These are phyloP conservation scores for Serpula lacrymans DNA, from an alignment of 768 basidiomycete species.

Conservation along the genomic window DNA sequence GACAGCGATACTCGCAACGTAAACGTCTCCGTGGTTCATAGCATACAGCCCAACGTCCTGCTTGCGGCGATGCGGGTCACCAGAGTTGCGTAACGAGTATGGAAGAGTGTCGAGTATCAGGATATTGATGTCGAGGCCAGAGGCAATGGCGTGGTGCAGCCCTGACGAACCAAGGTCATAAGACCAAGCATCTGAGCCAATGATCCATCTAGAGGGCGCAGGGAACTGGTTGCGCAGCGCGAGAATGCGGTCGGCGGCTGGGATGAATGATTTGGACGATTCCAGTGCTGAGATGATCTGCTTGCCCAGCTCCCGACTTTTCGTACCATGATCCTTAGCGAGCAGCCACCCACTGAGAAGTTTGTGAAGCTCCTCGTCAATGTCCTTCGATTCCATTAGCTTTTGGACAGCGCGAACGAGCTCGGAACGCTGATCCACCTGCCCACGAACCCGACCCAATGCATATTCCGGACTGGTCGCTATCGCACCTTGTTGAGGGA, in stretches of 20 bases:
- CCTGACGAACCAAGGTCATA: conserved; percentile 96
- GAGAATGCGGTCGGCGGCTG: conserved; percentile 55
- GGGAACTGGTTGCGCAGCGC: conserved; percentile 59
- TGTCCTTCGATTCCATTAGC: conserved; percentile 50
- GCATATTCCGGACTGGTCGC: conserved; percentile 96
- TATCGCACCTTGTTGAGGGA: conserved; percentile 62
- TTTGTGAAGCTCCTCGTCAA: conserved; percentile 58
- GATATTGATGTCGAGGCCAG: conserved; percentile 89
- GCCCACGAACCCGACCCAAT: conserved; percentile 83
- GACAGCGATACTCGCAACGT: conserved; percentile 92
- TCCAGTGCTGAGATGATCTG: conserved; percentile 53
- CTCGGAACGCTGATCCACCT: conserved; percentile 69
- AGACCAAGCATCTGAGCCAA: conserved; percentile 97
- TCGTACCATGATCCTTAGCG: conserved; percentile 63
- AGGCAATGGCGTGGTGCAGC: conserved; percentile 90
- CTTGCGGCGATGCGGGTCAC: conserved; percentile 76
- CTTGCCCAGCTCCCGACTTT: conserved; percentile 57
- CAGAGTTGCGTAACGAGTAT: conserved; percentile 72
- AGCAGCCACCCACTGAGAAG: conserved; percentile 79
- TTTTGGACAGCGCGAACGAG: conserved; percentile 64
- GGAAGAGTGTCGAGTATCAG: conserved; percentile 92
- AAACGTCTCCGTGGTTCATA: conserved; percentile 97
- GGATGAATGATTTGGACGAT: conserved; percentile 33
- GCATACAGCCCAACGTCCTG: conserved; percentile 97
- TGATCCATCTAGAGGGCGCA: conserved; percentile 86